These are phyloP conservation scores for Aureobasidium melanogenum DNA, from an alignment of 2,329 filamentous ascomycete genomes.

Conservation along the genomic window DNA sequence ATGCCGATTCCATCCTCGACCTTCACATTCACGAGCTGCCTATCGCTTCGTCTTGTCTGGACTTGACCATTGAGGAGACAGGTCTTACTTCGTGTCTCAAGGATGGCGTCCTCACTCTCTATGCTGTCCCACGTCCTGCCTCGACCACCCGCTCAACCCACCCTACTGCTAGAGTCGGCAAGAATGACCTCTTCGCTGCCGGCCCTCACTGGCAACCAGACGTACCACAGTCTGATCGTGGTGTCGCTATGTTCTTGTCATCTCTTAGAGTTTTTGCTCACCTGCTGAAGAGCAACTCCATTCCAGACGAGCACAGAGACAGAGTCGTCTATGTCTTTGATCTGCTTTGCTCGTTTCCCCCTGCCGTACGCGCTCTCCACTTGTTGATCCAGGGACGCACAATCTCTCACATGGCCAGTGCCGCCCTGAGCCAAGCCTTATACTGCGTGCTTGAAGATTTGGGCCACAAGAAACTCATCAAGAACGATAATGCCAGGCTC, in stretches of 20 bases:
- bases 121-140: constrained; percentile 18
- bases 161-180: constrained; percentile 14
- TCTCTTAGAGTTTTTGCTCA: constrained; percentile 25
- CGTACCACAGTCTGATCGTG: constrained; percentile 24
- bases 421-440: constrained; percentile 25
- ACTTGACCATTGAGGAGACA: constrained; percentile 16
- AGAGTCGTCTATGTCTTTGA: constrained; percentile 22
- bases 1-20: constrained; percentile 17
- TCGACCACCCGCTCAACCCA: neutral
- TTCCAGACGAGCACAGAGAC: constrained; percentile 9
- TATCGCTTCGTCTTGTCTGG: constrained; percentile 18
- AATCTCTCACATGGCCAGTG: constrained; percentile 21
- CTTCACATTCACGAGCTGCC: constrained; percentile 25
- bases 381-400: constrained; percentile 27
- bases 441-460: constrained; percentile 23
- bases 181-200: constrained; percentile 21
- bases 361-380: constrained; percentile 26
- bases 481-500: constrained; percentile 19
- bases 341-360: constrained; percentile 25
- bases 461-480: constrained; percentile 23
- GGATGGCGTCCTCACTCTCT: constrained; percentile 22
- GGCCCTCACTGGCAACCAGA: constrained; percentile 22
- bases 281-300: constrained; percentile 20
- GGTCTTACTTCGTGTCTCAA: constrained; percentile 17
- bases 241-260: constrained; percentile 28